Evolutionary conservation across 495 filamentous ascomycete genomes (phyloP), one percentile per base, ranked within the genome.

Genomic region (Sporormia fimetaria): DNA sequence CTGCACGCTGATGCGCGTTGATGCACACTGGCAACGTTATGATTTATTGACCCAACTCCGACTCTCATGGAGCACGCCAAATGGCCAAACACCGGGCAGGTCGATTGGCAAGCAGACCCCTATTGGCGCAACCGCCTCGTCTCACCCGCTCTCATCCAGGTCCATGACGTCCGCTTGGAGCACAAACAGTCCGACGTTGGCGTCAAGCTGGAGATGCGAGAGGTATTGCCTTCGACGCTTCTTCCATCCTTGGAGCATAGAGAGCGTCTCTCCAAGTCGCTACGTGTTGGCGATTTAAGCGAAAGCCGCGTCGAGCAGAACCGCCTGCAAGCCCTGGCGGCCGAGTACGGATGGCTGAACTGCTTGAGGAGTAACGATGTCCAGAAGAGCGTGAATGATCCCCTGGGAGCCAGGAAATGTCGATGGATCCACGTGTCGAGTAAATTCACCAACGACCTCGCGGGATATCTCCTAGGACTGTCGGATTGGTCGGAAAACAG

Each of bases 351-450:
- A 7, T 64, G 61, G 61, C 54, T 63, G 44, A 57, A 62, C 21
- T 44, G 47, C 32, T 35, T 64, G 3, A 35, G 59, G 15, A 48
- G 51, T 17, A 35, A 36, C 24, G 40, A 39, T 1, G 42, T 49
- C 10, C 54, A 64, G 35, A 27, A 51, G 11, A 28, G 37, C 32
- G 35, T 44, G 8, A 38, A 36, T 28, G 59, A 60, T 18, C 26
- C 48, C 10, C 35, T 47, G 11, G 38, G 55, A 11, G 24, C 33
- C 9, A 41, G 40, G 10, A 59, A 63, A 36, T 55, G 49, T 29
- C 33, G 61, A 14, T 64, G 61, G 61, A 59, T 63, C 28, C 61
- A 64, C 43, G 60, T 62, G 28, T 61, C 61, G 0, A 58, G 52
- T 41, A 63, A 63, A 24, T 59, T 50, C 23, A 36, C 59, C 0